Percentiles rank a stretch among this genome's conserved stretches.
Conservation (phyloP, 2,329 filamentous ascomycete species). For the Cladosporium sp. region DNA sequence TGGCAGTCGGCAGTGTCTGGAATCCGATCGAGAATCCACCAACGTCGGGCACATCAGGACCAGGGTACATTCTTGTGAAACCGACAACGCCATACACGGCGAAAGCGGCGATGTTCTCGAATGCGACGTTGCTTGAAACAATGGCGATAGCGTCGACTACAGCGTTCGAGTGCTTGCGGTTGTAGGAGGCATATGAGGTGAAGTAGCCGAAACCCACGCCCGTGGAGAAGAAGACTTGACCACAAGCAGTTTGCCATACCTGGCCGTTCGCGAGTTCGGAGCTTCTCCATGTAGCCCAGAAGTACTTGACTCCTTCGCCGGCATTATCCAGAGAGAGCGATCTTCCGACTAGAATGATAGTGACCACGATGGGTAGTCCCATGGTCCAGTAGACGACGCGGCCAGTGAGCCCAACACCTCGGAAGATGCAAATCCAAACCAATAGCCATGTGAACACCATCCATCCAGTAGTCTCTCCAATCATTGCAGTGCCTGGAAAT, state of each 20-base stretch:
- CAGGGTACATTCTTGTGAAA: conserved; percentile 45
- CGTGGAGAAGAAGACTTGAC: conserved; percentile 63
- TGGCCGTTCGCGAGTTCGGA: conserved; percentile 53
- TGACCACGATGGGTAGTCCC: conserved; percentile 60
- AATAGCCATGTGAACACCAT: conserved; percentile 61
- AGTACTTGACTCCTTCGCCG: conserved; percentile 52
- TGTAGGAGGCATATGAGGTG: conserved; percentile 61
- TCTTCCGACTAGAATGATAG: conserved; percentile 58
- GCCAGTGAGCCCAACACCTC: conserved; percentile 59
- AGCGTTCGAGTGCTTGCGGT: conserved; percentile 58
- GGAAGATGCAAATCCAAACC: conserved; percentile 62
- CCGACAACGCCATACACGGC: conserved; percentile 61
- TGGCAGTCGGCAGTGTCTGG: conserved; percentile 59
- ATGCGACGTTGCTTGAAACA: conserved; percentile 57
- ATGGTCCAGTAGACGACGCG: conserved; percentile 65
- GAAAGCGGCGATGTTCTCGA: conserved; percentile 56
- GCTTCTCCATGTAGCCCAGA: conserved; percentile 54
- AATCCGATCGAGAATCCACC: conserved; percentile 62
- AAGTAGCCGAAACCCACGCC: conserved; percentile 63
- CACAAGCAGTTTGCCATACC: conserved; percentile 62
- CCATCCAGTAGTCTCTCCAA: conserved; percentile 62
- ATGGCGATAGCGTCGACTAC: conserved; percentile 62
- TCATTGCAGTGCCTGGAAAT: conserved; percentile 52
- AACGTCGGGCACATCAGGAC: conserved; percentile 46
- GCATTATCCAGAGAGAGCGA: conserved; percentile 58